phyloP scores from a whole-genome alignment of 169 alveolate species.

The Fabrea salina region DNA sequence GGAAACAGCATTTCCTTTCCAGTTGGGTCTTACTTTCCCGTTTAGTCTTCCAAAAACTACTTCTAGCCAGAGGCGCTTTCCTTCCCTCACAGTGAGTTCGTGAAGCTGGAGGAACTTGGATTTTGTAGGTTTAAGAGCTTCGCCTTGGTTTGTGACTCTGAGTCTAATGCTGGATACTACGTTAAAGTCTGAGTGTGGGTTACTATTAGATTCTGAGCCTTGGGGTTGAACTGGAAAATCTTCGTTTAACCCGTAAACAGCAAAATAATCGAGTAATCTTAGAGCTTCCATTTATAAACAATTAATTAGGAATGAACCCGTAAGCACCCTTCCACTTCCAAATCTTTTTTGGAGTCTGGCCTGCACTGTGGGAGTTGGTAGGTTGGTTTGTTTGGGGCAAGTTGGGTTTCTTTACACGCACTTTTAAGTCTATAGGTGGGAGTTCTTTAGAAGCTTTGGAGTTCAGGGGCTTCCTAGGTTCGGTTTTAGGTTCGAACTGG shows the following conservation, averaged over 20 bases:
- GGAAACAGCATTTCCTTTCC: conserved; percentile 10
- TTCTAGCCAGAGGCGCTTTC: conserved; percentile 26
- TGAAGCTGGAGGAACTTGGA: background rate
- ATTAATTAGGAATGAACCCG: no score
- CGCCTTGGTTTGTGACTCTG: conserved; percentile 5
- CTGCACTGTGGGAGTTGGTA: no score
- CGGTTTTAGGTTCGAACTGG: no score
- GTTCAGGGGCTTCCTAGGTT: no score
- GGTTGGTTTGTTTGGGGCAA: no score
- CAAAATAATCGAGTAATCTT: conserved; percentile 30
- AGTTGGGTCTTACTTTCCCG: conserved; percentile 5
- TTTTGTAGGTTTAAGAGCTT: conserved; percentile 11
- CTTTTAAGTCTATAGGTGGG: no score
- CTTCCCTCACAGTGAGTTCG: conserved; percentile 4
- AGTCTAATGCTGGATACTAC: background rate
- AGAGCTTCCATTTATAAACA: conserved; percentile 24
- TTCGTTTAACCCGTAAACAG: conserved; percentile 25
- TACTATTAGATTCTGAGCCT: background rate
- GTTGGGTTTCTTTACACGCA: no score
- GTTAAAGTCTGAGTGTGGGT: background rate
- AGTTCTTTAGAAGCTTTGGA: no score
- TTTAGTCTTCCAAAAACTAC: conserved; percentile 14
- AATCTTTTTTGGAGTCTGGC: no score
- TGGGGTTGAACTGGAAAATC: background rate
- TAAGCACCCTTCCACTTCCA: no score